A percentile compares a stretch with the other conserved stretches of the same genome.
Evolutionary conservation across 495 filamentous ascomycete genomes (phyloP).

Genomic region (Hypoxylon trugodes): DNA sequence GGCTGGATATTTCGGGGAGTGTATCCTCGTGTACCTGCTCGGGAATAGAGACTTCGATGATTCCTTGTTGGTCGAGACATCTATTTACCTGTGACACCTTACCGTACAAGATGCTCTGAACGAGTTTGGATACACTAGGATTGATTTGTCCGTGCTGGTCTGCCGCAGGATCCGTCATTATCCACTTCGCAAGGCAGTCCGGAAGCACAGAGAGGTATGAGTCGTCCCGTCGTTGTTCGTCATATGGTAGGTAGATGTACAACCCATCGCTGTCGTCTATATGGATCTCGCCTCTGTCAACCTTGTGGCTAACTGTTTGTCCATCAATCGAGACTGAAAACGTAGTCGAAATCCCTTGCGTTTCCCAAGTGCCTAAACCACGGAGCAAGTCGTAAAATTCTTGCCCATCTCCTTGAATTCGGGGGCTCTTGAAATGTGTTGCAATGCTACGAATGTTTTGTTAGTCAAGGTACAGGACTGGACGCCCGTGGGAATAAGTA

Average conservation of each 20-base stretch:
- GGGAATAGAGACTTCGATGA: conserved; percentile 18
- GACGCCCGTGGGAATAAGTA: not conserved
- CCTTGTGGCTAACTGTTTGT: conserved; percentile 28
- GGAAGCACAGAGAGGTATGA: conserved; percentile 48
- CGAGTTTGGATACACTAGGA: not conserved
- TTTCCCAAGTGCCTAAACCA: conserved; percentile 37
- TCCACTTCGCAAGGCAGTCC: conserved; percentile 41
- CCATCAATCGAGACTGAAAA: conserved; percentile 41
- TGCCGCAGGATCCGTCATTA: conserved; percentile 46
- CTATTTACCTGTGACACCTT: conserved; percentile 25
- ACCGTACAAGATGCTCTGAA: conserved; percentile 14
- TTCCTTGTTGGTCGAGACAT: conserved; percentile 19
- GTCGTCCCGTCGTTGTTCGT: conserved; percentile 44
- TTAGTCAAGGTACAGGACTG: conserved; percentile 3
- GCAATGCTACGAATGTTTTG: conserved; percentile 36
- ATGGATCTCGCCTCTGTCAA: conserved; percentile 40
- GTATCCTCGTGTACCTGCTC: conserved; percentile 6
- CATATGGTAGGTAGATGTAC: conserved; percentile 49
- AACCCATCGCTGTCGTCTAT: conserved; percentile 43
- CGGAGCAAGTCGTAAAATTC: conserved; percentile 44
- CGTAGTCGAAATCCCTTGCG: conserved; percentile 43
- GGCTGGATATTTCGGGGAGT: not conserved
- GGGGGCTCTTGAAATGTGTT: conserved; percentile 47
- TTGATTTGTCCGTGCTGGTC: conserved; percentile 16
- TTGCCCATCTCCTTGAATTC: conserved; percentile 21